Conservation (phyloP, 2,329 filamentous ascomycete species). For the Hymenoscyphus repandus region DNA sequence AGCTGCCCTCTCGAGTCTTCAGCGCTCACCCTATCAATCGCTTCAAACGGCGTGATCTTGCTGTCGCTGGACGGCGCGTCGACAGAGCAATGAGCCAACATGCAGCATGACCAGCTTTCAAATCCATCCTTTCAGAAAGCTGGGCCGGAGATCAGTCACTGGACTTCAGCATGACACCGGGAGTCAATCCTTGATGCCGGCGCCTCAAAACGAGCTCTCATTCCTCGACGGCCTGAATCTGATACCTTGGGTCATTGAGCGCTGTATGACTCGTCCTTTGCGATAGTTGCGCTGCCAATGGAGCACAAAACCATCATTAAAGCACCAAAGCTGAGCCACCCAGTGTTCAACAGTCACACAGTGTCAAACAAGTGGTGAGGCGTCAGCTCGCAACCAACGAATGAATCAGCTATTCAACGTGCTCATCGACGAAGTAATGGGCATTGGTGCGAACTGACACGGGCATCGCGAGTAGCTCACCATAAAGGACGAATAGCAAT, state of each 20-base stretch:
- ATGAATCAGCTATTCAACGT: not conserved
- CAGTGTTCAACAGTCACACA: not conserved
- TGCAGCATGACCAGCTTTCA: not conserved
- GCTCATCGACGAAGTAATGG: too few species aligned
- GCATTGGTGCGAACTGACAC: not conserved
- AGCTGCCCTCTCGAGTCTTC: not conserved
- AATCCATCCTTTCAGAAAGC: not conserved
- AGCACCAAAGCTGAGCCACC: slow-evolving; percentile 4
- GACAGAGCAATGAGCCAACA: not conserved
- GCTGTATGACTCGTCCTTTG: slow-evolving; percentile 19
- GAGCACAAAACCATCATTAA: not conserved
- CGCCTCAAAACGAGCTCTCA: slow-evolving; percentile 19
- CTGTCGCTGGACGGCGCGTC: not conserved
- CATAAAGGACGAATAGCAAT: too few species aligned
- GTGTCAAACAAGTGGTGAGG: slow-evolving; percentile 9
- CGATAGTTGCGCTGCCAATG: slow-evolving; percentile 10
- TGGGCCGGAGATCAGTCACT: not conserved
- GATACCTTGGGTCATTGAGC: slow-evolving; percentile 6
- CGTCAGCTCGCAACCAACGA: slow-evolving; percentile 6
- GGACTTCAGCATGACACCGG: not conserved
- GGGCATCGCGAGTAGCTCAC: not conserved
- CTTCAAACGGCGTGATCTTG: slow-evolving; percentile 4
- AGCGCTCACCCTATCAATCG: slow-evolving; percentile 1
- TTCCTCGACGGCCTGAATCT: slow-evolving; percentile 13
- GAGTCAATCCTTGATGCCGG: not conserved